Base-by-base conservation (phyloP, 2,329 filamentous ascomycete species). In the Colletotrichum orbiculare region DNA sequence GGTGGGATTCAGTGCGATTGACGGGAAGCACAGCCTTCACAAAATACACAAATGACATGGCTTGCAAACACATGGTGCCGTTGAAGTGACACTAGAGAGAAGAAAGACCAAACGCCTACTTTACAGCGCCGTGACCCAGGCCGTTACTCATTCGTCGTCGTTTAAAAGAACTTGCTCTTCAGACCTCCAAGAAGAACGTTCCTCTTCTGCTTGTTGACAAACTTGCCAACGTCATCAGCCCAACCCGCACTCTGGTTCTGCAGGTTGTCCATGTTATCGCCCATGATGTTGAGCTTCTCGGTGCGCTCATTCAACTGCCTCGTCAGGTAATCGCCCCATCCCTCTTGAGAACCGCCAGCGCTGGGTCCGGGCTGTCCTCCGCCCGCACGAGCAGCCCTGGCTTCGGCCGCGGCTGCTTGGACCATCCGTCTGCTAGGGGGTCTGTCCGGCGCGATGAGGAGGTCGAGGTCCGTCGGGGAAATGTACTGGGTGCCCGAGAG, bases 401-500 rank as follows among this genome's bases (percentile, higher is more conserved):
- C 88, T 72, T 97, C 93, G 6, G 89, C 86, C 1, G 88, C 90
- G 41, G 91, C 87, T 54, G 96, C 94, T 2, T 90, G 91, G 52
- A 96, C 76, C 92, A 96, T 96, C 41, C 91, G 88, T 78, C 96
- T 96, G 66, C 92, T 96, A 1, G 93, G 90, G 3, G 95, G 96
- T 3, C 96, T 87, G 72, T 96, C 91, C 2, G 94, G 90, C 54
- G 95, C 93, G 65, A 99, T 96, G 2, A 99, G 82, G 2, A 97
- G 79, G 73, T 98, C 96, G 73, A 99, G 88, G 72, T 99, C 96
- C 2, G 89, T 84, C 0, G 93, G 91, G 2, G 93, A 93, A 49
- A 99, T 86, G 71, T 96, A 91, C 77, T 97, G 95, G 1, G 95
- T 98, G 4, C 96, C 96, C 0, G 94, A 91, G 56, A 99, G 93